Percentiles rank a stretch among this genome's conserved stretches.
Evolutionary conservation across 129 eudicot genomes (phyloP).

Genomic region (carrot (Daucus carota)): DH1_v3.0 NC_030388.2:1854501-1855000

Average conservation of each 20-base stretch:
- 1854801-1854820: slow-evolving; percentile 63
- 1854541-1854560: slow-evolving; percentile 60
- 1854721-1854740: not conserved
- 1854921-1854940: not conserved
- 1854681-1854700: not conserved
- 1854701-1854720: not conserved
- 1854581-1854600: slow-evolving; percentile 52
- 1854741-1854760: not conserved
- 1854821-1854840: slow-evolving; percentile 51
- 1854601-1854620: slow-evolving; percentile 45
- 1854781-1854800: slow-evolving; percentile 42
- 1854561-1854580: slow-evolving; percentile 86
- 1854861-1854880: slow-evolving; percentile 60
- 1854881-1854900: slow-evolving; percentile 25
- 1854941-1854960: not conserved
- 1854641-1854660: slow-evolving; percentile 69
- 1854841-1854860: slow-evolving; percentile 62
- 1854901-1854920: not conserved
- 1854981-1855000: not conserved
- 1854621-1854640: slow-evolving; percentile 53
- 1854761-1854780: not conserved
- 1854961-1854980: not conserved
- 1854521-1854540: slow-evolving; percentile 77
- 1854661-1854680: slow-evolving; percentile 15
- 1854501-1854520: slow-evolving; percentile 64